These are phyloP conservation scores for Microsporum ferrugineum DNA, from an alignment of 2,329 filamentous ascomycete genomes.

Conservation along the genomic window DNA sequence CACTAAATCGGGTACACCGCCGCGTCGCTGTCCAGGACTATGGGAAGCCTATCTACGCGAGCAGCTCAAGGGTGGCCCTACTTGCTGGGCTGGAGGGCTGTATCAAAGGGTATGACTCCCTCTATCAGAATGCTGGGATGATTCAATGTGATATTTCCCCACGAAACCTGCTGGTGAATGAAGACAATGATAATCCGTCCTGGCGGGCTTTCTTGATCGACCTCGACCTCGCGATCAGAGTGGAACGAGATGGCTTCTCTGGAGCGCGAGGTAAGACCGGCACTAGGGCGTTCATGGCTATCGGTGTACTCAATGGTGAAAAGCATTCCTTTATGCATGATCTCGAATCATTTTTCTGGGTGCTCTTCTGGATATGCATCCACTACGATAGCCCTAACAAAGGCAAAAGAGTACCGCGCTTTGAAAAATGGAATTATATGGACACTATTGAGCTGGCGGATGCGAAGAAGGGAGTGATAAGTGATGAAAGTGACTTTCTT, in stretches of 20 bases:
- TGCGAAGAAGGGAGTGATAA: constrained; percentile 18
- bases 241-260: constrained; percentile 23
- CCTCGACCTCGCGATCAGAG: constrained; percentile 31
- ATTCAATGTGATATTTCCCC: constrained; percentile 36
- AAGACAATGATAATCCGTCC: constrained; percentile 29
- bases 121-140: constrained; percentile 22
- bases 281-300: constrained; percentile 40
- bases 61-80: constrained; percentile 28
- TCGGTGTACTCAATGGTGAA: constrained; percentile 33
- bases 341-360: constrained; percentile 41
- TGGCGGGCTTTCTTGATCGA: constrained; percentile 34
- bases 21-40: constrained; percentile 34
- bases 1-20: constrained; percentile 30
- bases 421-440: constrained; percentile 18
- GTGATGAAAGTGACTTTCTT: constrained; percentile 23
- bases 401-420: constrained; percentile 8
- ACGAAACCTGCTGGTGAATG: constrained; percentile 38
- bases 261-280: constrained; percentile 35
- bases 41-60: constrained; percentile 34
- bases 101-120: constrained; percentile 21
- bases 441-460: constrained; percentile 13
- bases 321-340: constrained; percentile 39
- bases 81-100: constrained; percentile 29
- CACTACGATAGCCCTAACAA: constrained; percentile 27
- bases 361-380: constrained; percentile 39